phyloP scores from a whole-genome alignment of 108 stramenopile species.

The Thalassiosira profunda region DNA sequence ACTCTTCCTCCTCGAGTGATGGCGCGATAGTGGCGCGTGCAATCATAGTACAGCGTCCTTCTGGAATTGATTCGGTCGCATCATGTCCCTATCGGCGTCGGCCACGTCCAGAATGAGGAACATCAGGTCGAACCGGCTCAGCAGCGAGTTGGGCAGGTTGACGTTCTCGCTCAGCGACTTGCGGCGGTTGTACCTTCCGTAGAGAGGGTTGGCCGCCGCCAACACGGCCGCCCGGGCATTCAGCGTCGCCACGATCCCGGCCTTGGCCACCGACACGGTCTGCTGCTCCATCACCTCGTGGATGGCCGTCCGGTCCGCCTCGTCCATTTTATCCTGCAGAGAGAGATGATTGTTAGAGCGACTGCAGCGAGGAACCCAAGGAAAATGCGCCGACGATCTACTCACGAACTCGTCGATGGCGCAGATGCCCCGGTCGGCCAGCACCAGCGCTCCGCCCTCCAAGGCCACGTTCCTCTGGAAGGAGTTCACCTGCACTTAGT shows the following conservation, averaged over 20 bases:
- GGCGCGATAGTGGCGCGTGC: too few species aligned
- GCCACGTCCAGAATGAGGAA: constrained; percentile 96
- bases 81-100: constrained; percentile 89
- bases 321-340: constrained; percentile 84
- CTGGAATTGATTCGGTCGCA: too few species aligned
- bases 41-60: too few species aligned
- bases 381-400: constrained; percentile 27
- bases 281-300: constrained; percentile 99
- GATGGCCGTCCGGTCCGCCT: constrained; percentile 97
- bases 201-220: constrained; percentile 99
- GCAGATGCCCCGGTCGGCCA: constrained; percentile 98
- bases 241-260: constrained; percentile 98
- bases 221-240: constrained; percentile 98
- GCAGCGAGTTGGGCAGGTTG: constrained; percentile 96
- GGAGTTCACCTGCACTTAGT: too few species aligned
- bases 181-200: constrained; percentile 92
- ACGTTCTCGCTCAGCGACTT: constrained; percentile 95
- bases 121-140: constrained; percentile 99
- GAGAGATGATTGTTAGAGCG: too few species aligned
- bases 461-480: too few species aligned
- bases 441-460: constrained; percentile 98
- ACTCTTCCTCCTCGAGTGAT: too few species aligned
- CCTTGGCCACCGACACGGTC: constrained; percentile 98
- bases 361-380: too few species aligned
- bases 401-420: constrained; percentile 97